Evolutionary conservation across 2,329 filamentous ascomycete species (phyloP).

Genomic region (Mycogone perniciosa): DNA sequence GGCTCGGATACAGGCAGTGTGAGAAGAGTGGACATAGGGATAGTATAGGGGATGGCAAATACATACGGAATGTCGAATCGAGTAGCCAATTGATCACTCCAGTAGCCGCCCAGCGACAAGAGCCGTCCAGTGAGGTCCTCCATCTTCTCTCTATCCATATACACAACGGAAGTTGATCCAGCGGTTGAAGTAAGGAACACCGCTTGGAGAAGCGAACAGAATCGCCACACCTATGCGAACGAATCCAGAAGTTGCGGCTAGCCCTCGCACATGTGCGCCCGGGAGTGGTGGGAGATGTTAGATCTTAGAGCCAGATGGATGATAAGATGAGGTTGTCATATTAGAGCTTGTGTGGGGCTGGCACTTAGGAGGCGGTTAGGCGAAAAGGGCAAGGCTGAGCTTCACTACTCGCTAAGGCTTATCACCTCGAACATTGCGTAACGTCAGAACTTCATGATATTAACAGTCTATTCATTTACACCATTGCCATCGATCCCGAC

Average conservation of each 20-base stretch:
- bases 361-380: neutral
- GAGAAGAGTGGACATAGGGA: constrained; percentile 7
- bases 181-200: neutral
- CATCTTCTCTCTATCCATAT: constrained; percentile 4
- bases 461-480: neutral
- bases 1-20: neutral
- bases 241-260: too few relatives aligned
- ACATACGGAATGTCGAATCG: constrained; percentile 22
- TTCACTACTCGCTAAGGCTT: too few relatives aligned
- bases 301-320: too few relatives aligned
- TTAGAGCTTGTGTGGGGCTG: neutral
- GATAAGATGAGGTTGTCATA: neutral
- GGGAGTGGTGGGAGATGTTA: too few relatives aligned
- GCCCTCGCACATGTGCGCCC: too few relatives aligned
- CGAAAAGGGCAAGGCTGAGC: too few relatives aligned
- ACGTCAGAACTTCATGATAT: too few relatives aligned
- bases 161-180: neutral
- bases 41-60: neutral
- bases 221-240: too few relatives aligned
- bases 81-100: constrained; percentile 3
- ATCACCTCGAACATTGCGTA: too few relatives aligned
- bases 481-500: neutral
- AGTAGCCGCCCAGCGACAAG: neutral
- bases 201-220: too few relatives aligned
- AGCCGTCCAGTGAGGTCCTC: constrained; percentile 8